These are phyloP conservation scores for Periconia macrospinosa DNA, from an alignment of 2,329 filamentous ascomycete genomes.

Conservation along the genomic window DNA sequence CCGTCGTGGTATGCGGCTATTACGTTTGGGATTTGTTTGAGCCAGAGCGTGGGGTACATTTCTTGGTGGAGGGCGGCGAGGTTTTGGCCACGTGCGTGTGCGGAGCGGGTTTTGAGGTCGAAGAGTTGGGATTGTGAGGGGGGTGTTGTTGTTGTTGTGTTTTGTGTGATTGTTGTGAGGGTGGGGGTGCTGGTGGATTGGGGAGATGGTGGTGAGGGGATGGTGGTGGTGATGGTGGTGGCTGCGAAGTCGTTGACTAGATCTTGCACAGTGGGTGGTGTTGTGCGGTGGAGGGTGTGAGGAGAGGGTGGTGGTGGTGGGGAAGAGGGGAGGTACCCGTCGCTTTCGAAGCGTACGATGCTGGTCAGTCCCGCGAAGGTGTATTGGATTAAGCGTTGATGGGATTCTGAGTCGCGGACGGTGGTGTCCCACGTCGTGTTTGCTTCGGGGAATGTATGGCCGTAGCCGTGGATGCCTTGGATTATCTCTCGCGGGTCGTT, in stretches of 20 bases:
- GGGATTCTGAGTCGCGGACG: conserved; percentile 58
- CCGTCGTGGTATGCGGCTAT: conserved; percentile 54
- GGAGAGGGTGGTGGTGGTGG: background rate
- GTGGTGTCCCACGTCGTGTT: conserved; percentile 65
- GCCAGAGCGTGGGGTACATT: conserved; percentile 52
- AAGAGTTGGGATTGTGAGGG: conserved; percentile 52
- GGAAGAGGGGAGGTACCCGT: conserved; percentile 54
- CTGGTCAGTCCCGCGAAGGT: conserved; percentile 56
- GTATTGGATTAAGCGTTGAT: conserved; percentile 66
- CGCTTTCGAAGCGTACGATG: conserved; percentile 60
- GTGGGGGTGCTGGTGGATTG: background rate
- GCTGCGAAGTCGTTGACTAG: background rate
- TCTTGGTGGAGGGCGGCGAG: conserved; percentile 40
- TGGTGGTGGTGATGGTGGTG: background rate
- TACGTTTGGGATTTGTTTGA: conserved; percentile 55
- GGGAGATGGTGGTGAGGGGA: background rate
- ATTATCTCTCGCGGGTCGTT: conserved; percentile 62
- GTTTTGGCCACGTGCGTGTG: conserved; percentile 26
- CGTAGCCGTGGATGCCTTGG: conserved; percentile 59
- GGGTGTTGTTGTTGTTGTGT: background rate
- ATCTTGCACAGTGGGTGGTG: background rate
- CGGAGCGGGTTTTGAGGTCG: conserved; percentile 56
- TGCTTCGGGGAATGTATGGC: conserved; percentile 67
- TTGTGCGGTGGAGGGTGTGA: background rate
- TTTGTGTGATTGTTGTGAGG: background rate